Conservation (phyloP, 2,329 filamentous ascomycete species). For the Trichophyton simii region DNA sequence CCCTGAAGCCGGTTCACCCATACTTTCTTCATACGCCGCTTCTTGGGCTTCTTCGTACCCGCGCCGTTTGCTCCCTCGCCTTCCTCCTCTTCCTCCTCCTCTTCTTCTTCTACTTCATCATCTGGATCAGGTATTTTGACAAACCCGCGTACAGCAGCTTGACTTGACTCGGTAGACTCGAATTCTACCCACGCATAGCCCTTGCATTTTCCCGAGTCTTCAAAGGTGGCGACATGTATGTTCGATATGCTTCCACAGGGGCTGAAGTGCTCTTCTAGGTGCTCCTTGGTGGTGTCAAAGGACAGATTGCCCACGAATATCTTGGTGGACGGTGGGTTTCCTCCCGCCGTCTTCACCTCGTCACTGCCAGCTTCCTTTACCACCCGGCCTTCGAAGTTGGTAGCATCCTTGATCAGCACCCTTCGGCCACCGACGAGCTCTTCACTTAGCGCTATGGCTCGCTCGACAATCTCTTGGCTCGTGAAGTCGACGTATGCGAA, state of each 20-base stretch:
- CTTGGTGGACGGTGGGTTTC: constrained; percentile 55
- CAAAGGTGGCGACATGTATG: constrained; percentile 84
- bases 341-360: constrained; percentile 18
- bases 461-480: constrained; percentile 52
- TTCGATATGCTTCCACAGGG: constrained; percentile 74
- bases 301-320: constrained; percentile 86
- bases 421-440: constrained; percentile 62
- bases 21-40: constrained; percentile 52
- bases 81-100: constrained; percentile 42
- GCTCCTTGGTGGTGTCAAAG: constrained; percentile 70
- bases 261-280: constrained; percentile 65
- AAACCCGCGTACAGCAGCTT: constrained; percentile 68
- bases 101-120: constrained; percentile 34
- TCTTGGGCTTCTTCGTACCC: constrained; percentile 41
- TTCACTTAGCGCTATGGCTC: constrained; percentile 80
- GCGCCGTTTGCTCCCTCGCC: constrained; percentile 31
- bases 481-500: constrained; percentile 94
- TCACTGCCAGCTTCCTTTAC: constrained; percentile 44
- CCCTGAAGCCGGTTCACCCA: constrained; percentile 78
- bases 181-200: constrained; percentile 95
- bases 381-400: constrained; percentile 80
- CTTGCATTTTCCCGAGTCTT: constrained; percentile 95
- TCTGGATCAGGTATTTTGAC: constrained; percentile 46
- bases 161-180: constrained; percentile 60
- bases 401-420: constrained; percentile 85